These are phyloP conservation scores for Hydrangea macrophylla DNA, from an alignment of 148 eudicot species.

Conservation along the genomic window DNA sequence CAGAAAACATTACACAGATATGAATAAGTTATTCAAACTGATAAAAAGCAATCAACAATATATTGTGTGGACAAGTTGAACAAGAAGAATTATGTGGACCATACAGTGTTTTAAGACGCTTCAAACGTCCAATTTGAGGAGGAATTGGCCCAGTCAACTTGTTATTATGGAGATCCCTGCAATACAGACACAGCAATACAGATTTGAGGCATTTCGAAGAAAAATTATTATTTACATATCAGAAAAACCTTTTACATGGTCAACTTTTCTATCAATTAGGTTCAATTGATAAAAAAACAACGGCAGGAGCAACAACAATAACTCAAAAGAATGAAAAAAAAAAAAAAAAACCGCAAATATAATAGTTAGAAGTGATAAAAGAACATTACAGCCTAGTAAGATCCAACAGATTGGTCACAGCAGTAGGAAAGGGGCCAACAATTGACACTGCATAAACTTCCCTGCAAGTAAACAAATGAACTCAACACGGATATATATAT, in stretches of 20 bases:
- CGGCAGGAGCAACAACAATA: background rate
- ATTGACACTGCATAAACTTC: conserved; percentile 98
- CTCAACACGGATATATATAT: background rate
- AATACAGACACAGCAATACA: conserved; percentile 1
- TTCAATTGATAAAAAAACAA: background rate
- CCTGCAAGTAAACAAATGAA: conserved; percentile 42
- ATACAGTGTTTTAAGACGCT: conserved; percentile 58
- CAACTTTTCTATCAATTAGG: background rate
- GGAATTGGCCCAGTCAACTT: conserved; percentile 97
- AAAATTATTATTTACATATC: too few relatives aligned
- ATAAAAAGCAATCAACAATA: background rate
- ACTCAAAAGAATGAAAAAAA: background rate
- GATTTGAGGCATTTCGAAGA: background rate
- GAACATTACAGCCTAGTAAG: conserved; percentile 84
- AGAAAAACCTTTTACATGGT: background rate
- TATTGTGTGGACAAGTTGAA: background rate
- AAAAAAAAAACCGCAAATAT: background rate
- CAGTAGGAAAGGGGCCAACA: conserved; percentile 96
- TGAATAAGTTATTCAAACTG: background rate
- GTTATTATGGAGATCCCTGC: conserved; percentile 96
- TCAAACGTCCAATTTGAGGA: conserved; percentile 87
- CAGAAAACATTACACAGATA: too few relatives aligned
- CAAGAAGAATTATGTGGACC: background rate
- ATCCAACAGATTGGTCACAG: conserved; percentile 93
- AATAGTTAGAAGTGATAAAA: conserved; percentile 2